These are phyloP conservation scores for Mallotus repandus DNA, from an alignment of 441 rosid genomes.

Conservation along the genomic window DNA sequence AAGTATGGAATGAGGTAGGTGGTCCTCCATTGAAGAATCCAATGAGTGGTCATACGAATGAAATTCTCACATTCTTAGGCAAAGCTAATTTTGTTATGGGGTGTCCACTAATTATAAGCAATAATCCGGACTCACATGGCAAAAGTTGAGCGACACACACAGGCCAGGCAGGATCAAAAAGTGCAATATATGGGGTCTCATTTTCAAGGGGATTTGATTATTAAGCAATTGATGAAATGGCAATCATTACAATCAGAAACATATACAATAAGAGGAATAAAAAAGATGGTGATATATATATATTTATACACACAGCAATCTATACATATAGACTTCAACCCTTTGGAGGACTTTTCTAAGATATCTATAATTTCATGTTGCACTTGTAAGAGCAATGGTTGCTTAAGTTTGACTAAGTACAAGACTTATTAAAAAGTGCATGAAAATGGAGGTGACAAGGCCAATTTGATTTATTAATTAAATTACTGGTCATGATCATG, in stretches of 20 bases:
- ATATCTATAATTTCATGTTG: background rate
- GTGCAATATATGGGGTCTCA: slow-evolving; percentile 1
- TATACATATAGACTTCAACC: background rate
- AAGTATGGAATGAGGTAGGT: background rate
- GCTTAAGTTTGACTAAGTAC: too few species aligned
- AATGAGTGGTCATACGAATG: background rate
- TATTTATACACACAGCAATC: background rate
- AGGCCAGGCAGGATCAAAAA: background rate
- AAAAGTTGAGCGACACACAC: background rate
- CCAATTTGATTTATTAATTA: background rate
- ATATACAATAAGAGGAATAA: background rate
- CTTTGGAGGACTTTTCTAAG: background rate
- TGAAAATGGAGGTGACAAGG: too few species aligned
- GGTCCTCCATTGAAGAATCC: background rate
- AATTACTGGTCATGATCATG: slow-evolving; percentile 16
- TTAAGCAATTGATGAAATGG: slow-evolving; percentile 8
- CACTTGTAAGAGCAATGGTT: slow-evolving; percentile 5
- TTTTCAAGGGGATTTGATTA: slow-evolving; percentile 13
- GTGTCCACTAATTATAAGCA: background rate
- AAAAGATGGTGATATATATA: too few species aligned
- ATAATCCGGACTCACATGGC: background rate
- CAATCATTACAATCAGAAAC: background rate
- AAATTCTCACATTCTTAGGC: background rate
- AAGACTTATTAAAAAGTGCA: too few species aligned
- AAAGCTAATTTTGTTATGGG: background rate